Evolutionary conservation across 208 protist genomes (phyloP).

Genomic region (Crithidia acanthocephali): DNA sequence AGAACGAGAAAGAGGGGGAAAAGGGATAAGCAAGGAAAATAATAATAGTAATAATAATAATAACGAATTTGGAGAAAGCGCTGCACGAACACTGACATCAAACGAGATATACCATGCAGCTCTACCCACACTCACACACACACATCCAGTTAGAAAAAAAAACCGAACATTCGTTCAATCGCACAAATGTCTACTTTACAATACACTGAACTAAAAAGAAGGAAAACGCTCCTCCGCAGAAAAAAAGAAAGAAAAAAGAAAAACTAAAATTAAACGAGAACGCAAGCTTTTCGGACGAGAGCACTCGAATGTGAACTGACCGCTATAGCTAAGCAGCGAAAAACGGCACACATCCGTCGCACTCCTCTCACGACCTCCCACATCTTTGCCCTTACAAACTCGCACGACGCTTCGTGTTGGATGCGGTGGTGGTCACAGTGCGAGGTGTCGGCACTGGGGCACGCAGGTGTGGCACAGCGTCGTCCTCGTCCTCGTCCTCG

Average conservation of each 20-base stretch:
- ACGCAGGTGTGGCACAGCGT: slow-evolving; percentile 14
- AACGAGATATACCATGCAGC: neutral
- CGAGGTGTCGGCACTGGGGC: slow-evolving; percentile 19
- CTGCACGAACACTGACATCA: neutral
- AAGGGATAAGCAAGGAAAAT: neutral
- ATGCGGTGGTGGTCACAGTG: neutral
- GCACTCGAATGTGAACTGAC: too few species aligned
- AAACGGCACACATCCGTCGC: too few species aligned
- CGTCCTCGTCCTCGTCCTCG: slow-evolving; percentile 9
- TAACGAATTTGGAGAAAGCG: neutral
- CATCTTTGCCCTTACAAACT: neutral
- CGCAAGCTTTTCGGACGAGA: too few species aligned
- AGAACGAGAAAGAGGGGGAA: neutral
- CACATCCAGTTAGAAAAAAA: too few species aligned
- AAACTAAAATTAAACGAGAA: too few species aligned
- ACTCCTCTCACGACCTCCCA: too few species aligned
- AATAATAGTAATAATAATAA: neutral
- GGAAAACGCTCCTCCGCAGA: too few species aligned
- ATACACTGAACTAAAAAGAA: too few species aligned
- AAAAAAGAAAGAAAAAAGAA: too few species aligned
- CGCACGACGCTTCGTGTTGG: neutral
- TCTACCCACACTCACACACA: too few species aligned
- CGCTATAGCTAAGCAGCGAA: too few species aligned
- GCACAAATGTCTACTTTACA: too few species aligned
- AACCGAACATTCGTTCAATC: neutral